Conservation (phyloP, 495 filamentous ascomycete species). For the Penicillium flavigenum region DNA sequence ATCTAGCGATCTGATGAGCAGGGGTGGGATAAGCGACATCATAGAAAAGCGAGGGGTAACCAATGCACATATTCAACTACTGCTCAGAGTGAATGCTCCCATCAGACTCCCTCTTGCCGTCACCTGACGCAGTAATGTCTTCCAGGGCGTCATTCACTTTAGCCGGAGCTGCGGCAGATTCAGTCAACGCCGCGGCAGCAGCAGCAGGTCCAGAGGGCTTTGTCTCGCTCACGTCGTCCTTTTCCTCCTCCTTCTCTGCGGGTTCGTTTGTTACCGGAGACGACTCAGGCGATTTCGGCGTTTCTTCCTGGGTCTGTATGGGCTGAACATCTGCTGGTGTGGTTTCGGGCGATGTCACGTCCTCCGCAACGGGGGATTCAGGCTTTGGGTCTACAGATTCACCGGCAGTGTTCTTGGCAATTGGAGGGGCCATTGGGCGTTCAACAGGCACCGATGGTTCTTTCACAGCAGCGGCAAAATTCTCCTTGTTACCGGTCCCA, state of each 20-base stretch:
- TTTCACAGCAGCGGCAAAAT: slow-evolving; percentile 22
- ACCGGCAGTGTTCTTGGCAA: slow-evolving; percentile 58
- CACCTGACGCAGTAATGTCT: slow-evolving; percentile 29
- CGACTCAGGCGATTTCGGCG: slow-evolving; percentile 2
- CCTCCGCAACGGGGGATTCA: slow-evolving; percentile 8
- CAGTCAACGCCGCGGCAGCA: slow-evolving; percentile 3
- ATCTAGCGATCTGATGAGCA: not conserved
- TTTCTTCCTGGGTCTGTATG: slow-evolving; percentile 4
- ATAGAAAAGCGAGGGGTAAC: not conserved
- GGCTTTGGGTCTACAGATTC: slow-evolving; percentile 46
- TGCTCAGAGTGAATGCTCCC: slow-evolving; percentile 18
- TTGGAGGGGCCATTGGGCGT: slow-evolving; percentile 31
- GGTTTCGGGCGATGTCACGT: slow-evolving; percentile 12
- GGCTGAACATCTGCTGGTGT: slow-evolving; percentile 8
- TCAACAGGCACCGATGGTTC: slow-evolving; percentile 22
- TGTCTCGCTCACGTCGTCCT: not conserved
- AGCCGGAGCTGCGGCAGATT: slow-evolving; percentile 9
- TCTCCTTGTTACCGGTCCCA: slow-evolving; percentile 22
- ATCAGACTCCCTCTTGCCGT: slow-evolving; percentile 37
- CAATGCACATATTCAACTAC: not conserved
- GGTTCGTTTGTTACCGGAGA: slow-evolving; percentile 7
- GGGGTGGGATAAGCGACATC: not conserved
- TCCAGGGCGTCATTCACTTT: slow-evolving; percentile 30
- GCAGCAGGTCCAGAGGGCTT: not conserved
- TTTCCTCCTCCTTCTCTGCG: slow-evolving; percentile 13